Evolutionary conservation across 2,329 filamentous ascomycete species (phyloP), one percentile per base, ranked within the genome.

Genomic region (Beauveria australis): DNA sequence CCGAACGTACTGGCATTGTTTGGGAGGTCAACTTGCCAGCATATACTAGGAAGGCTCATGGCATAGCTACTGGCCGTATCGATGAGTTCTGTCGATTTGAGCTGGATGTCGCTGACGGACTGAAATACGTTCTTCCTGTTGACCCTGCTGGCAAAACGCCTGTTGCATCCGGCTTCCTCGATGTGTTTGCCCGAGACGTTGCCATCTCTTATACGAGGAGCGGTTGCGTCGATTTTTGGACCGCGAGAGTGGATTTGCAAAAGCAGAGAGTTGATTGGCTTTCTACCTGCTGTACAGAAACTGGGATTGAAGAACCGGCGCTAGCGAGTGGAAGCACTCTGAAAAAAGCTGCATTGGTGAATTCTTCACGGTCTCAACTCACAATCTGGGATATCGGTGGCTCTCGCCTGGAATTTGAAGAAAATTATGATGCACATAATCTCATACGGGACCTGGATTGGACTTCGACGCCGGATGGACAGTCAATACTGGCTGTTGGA

Each of bases 361-460:
- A 95, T 70, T 79, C 83, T 3, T 79, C 81, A 16, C 85, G 87
- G 64, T 91, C 88, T 0, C 84, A 86, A 46, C 76, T 97, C 54
- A 95, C 90, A 0, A 96, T 97, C 54, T 97, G 92, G 93, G 92
- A 96, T 69, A 89, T 91, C 12, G 85, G 88, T 64, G 89, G 88
- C 60, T 87, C 87, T 2, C 87, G 91, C 64, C 80, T 96, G 6
- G 92, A 97, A 71, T 92, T 90, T 68, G 83, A 89, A 63, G 84
- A 93, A 67, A 81, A 85, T 33, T 94, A 92, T 64, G 82, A 88
- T 64, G 80, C 81, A 14, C 82, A 88, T 62, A 89, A 94, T 67
- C 82, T 81, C 6, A 91, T 97, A 46, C 86, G 88, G 64, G 92
- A 96, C 72, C 82, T 97, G 14, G 92, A 96, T 72, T 97, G 93